Evolutionary conservation across 1,139 yeast species (phyloP), one percentile per base, ranked within the genome.

Genomic region (Kodamaea fungicola): DNA sequence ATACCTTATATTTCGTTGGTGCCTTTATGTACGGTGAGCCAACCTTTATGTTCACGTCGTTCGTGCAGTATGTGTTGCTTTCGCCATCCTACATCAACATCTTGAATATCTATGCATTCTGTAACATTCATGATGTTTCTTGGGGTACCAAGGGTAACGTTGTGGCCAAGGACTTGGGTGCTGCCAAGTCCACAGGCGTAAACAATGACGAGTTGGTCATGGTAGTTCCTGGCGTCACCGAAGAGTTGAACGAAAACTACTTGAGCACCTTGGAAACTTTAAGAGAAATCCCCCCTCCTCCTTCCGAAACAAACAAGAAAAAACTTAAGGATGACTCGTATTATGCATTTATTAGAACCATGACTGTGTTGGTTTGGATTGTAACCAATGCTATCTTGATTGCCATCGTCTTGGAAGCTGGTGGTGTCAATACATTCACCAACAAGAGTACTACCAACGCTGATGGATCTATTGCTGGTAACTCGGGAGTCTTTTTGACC

Each of bases 81-180:
- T 78, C 87, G 32, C 95, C 95, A 1, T 74, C 86, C 1, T 85
- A 85, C 59, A 77, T 83, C 57, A 85, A 85, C 54, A 84, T 85
- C 36, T 69, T 85, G 52, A 85, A 84, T 54, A 88, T 85, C 42
- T 85, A 85, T 57, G 87, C 94, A 6, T 85, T 85, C 59, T 84
- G 94, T 67, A 85, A 85, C 56, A 83, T 84, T 49, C 90, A 85
- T 59, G 95, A 85, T 61, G 82, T 85, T 35, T 81, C 92, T 0
- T 85, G 95, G 95, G 95, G 95, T 54, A 85, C 92, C 21, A 83
- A 85, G 58, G 90, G 88, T 22, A 85, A 74, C 38, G 78, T 77
- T 23, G 68, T 65, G 30, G 78, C 78, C 40, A 71, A 71, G 47
- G 89, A 83, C 59, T 68, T 85, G 47, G 95, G 95, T 37, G 74